These are phyloP conservation scores for Boletus reticuloceps DNA, from an alignment of 768 basidiomycete species.

Conservation along the genomic window DNA sequence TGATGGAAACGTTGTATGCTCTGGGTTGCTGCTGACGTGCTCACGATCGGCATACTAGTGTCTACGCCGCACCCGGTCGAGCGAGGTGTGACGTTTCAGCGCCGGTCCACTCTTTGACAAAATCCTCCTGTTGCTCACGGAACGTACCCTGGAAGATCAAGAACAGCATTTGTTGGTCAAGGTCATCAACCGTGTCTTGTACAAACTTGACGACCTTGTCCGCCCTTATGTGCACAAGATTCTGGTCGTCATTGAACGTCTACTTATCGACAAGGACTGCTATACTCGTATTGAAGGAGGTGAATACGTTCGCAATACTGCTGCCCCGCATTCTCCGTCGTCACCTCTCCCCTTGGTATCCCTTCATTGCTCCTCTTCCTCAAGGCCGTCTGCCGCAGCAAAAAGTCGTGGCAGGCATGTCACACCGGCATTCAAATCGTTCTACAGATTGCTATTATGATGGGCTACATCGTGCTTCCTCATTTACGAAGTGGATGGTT, in stretches of 20 bases:
- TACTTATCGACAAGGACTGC: too few species aligned
- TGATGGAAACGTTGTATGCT: neutral
- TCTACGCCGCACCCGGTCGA: constrained; percentile 71
- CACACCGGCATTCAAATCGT: constrained; percentile 99
- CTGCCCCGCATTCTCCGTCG: constrained; percentile 98
- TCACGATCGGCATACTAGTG: constrained; percentile 43
- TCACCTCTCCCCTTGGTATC: constrained; percentile 97
- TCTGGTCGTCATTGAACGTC: too few species aligned
- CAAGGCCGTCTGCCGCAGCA: constrained; percentile 95
- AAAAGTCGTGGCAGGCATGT: constrained; percentile 99
- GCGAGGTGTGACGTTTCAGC: constrained; percentile 48
- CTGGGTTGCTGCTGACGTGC: neutral
- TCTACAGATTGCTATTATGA: constrained; percentile 99
- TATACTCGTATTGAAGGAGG: constrained; percentile 96
- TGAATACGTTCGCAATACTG: constrained; percentile 98
- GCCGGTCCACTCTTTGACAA: too few species aligned
- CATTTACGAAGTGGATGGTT: constrained; percentile 98
- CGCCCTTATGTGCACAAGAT: too few species aligned
- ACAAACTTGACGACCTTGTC: too few species aligned
- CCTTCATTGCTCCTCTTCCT: constrained; percentile 97
- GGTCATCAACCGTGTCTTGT: too few species aligned
- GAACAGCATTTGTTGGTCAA: too few species aligned
- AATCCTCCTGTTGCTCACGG: too few species aligned
- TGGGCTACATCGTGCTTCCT: constrained; percentile 97
- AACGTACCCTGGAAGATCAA: too few species aligned